These are phyloP conservation scores for Cordyceps fumosorosea DNA, from an alignment of 2,329 filamentous ascomycete species.

Conservation along the genomic window DNA sequence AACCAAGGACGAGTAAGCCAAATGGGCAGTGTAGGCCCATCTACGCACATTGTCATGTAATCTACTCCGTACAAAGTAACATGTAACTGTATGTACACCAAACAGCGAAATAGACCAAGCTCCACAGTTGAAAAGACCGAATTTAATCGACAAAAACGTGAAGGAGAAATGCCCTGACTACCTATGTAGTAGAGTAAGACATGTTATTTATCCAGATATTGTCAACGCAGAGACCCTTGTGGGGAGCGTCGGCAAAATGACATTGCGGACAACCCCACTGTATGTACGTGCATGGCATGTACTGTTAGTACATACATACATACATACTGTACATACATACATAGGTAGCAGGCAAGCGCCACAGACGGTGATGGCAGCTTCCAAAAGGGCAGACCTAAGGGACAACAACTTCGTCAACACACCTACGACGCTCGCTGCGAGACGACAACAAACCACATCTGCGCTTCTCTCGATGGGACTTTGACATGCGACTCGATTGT, in stretches of 20 bases:
- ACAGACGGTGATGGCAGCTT: no score
- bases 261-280: no score
- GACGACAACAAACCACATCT: background rate
- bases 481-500: background rate
- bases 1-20: slow-evolving; percentile 37
- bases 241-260: background rate
- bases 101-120: slow-evolving; percentile 10
- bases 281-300: no score
- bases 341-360: no score
- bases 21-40: background rate
- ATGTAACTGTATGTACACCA: slow-evolving; percentile 14
- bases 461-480: background rate
- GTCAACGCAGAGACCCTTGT: background rate
- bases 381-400: background rate
- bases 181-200: background rate
- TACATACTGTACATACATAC: no score
- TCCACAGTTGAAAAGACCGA: background rate
- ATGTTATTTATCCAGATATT: no score
- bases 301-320: no score
- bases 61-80: background rate
- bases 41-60: background rate
- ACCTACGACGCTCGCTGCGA: background rate
- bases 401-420: background rate
- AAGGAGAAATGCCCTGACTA: background rate
- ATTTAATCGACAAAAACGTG: background rate